Percentiles rank a stretch among this genome's conserved stretches.
These are phyloP conservation scores for Apiospora marii DNA, from an alignment of 2,329 filamentous ascomycete species.

Conservation along the genomic window DNA sequence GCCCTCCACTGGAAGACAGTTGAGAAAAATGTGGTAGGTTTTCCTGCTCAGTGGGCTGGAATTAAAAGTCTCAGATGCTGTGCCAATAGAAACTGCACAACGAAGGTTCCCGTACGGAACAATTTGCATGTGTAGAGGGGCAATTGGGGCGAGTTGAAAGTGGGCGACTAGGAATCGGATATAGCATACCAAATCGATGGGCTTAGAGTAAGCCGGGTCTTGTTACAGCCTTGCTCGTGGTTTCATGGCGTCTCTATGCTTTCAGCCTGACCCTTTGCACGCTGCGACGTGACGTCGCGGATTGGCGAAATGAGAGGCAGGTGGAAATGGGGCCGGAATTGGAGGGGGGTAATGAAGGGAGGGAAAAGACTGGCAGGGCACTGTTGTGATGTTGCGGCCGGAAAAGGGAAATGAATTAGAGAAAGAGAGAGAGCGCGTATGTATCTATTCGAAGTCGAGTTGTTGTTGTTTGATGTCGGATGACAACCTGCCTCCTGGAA, in stretches of 20 bases:
- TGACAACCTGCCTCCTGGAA: not conserved
- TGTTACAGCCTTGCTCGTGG: conserved; percentile 9
- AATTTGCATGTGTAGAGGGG: conserved; percentile 1
- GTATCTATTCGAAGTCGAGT: not conserved
- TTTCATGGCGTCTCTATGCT: not conserved
- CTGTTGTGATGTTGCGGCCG: not conserved
- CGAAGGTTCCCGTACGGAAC: not conserved
- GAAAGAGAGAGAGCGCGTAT: not conserved
- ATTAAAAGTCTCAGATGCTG: not conserved
- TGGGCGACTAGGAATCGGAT: not conserved
- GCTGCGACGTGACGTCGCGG: not conserved
- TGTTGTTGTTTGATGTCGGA: conserved; percentile 10
- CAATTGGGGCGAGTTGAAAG: not conserved
- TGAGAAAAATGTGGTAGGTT: not conserved
- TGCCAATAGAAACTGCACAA: conserved; percentile 1
- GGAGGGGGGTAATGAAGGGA: not conserved
- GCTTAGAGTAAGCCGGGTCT: not conserved
- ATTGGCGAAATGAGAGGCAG: not conserved
- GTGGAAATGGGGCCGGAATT: not conserved
- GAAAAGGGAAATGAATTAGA: not conserved
- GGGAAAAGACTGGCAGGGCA: not conserved
- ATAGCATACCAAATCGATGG: not conserved
- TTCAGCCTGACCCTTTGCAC: conserved; percentile 5
- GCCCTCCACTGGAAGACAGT: not conserved
- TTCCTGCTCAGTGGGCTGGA: not conserved